Conservation (phyloP, 1,139 yeast genomes). For the Petasospora rhodanensis region DNA sequence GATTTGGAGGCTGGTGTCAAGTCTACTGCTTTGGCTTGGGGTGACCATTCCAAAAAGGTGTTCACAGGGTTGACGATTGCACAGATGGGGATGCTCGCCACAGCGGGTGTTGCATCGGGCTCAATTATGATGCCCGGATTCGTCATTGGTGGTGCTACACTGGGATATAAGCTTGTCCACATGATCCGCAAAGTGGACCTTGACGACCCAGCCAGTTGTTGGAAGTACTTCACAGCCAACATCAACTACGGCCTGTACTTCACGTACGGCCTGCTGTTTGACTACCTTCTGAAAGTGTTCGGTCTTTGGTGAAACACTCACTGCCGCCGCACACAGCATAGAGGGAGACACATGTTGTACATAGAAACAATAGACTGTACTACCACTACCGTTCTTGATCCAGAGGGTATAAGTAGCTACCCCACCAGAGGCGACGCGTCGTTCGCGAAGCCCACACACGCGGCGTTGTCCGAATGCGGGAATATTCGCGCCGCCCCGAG, state of each 20-base stretch:
- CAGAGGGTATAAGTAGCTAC: no score
- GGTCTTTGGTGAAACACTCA: constrained; percentile 9
- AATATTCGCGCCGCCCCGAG: background rate
- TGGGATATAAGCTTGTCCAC: constrained; percentile 60
- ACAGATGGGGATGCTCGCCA: constrained; percentile 58
- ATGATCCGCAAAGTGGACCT: constrained; percentile 72
- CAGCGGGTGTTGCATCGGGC: constrained; percentile 78
- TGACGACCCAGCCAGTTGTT: constrained; percentile 75
- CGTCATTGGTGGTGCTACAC: constrained; percentile 57
- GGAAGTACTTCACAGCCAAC: constrained; percentile 74
- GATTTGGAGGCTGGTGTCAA: constrained; percentile 89
- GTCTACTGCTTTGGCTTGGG: constrained; percentile 95
- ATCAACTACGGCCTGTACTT: constrained; percentile 77
- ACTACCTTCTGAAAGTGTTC: constrained; percentile 42
- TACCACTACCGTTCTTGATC: no score
- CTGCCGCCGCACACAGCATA: no score
- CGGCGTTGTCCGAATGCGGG: constrained; percentile 1
- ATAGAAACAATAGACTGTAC: background rate
- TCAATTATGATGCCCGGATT: constrained; percentile 77
- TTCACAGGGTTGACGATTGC: constrained; percentile 57
- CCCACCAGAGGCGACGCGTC: no score
- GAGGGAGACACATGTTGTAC: no score
- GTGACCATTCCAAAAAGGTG: constrained; percentile 66
- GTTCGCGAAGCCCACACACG: no score
- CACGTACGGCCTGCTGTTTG: constrained; percentile 71